Evolutionary conservation across 129 eudicot genomes (phyloP).

Genomic region (Flaveria trinervia): DNA sequence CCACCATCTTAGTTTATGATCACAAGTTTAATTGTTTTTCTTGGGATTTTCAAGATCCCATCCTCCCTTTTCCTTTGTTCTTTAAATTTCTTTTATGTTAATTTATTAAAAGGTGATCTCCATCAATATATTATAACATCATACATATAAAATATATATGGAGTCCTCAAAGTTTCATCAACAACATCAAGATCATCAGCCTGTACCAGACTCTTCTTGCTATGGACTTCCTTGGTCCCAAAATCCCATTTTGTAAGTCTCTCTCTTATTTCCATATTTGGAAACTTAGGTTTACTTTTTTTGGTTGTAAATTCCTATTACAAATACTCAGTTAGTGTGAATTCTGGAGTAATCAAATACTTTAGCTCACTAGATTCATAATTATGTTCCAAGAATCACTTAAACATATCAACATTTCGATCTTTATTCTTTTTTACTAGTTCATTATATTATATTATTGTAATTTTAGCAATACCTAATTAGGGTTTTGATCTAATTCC

Average conservation of each 20-base stretch:
- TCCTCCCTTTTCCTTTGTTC: constrained; percentile 38
- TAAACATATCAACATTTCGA: constrained; percentile 18
- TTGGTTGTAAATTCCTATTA: neutral
- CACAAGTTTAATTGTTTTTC: constrained; percentile 44
- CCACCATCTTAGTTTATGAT: constrained; percentile 39
- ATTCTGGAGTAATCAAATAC: constrained; percentile 21
- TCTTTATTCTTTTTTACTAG: neutral
- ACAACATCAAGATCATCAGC: constrained; percentile 54
- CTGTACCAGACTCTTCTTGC: constrained; percentile 47
- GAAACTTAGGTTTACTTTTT: constrained; percentile 28
- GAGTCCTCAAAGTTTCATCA: constrained; percentile 71
- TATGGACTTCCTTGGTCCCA: constrained; percentile 64
- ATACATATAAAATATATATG: constrained; percentile 44
- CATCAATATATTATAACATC: constrained; percentile 26
- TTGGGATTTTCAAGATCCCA: constrained; percentile 96
- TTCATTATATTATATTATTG: neutral
- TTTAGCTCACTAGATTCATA: constrained; percentile 20
- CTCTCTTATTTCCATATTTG: constrained; percentile 17
- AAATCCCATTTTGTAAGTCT: constrained; percentile 65
- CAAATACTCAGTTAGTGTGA: neutral
- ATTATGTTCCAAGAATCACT: constrained; percentile 23
- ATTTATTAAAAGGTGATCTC: constrained; percentile 24
- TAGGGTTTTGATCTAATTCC: constrained; percentile 36
- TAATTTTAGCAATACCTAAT: constrained; percentile 17
- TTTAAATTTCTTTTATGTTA: constrained; percentile 34